These are phyloP conservation scores for Didymella keratinophila DNA, from an alignment of 2,329 filamentous ascomycete genomes.

Conservation along the genomic window DNA sequence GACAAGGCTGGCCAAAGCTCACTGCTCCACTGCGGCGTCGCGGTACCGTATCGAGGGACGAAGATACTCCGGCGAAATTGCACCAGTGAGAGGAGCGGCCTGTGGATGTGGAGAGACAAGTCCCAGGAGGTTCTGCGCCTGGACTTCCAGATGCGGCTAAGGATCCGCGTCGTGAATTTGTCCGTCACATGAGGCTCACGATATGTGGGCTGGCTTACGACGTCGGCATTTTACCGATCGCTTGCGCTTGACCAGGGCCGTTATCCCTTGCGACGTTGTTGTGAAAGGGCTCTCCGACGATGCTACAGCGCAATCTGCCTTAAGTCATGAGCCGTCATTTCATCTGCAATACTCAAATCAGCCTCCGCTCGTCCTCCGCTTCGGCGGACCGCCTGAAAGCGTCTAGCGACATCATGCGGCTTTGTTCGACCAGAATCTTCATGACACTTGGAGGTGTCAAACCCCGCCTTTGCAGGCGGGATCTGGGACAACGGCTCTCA, in stretches of 20 bases:
- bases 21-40: conserved; percentile 17
- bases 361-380: conserved; percentile 17
- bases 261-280: conserved; percentile 3
- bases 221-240: conserved; percentile 17
- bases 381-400: conserved; percentile 17
- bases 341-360: conserved; percentile 4
- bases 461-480: conserved; percentile 22
- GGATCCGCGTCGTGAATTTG: conserved; percentile 25
- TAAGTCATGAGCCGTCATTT: conserved; percentile 9
- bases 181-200: conserved; percentile 23
- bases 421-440: conserved; percentile 10
- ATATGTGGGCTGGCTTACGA: conserved; percentile 22
- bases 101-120: conserved; percentile 14
- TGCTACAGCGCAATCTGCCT: conserved; percentile 10
- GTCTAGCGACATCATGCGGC: conserved; percentile 12
- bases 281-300: background rate
- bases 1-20: conserved; percentile 27
- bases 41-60: conserved; percentile 21
- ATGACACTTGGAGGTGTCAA: conserved; percentile 21
- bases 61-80: conserved; percentile 24
- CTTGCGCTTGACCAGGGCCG: conserved; percentile 18
- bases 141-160: conserved; percentile 20
- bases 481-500: conserved; percentile 31
- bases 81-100: conserved; percentile 21
- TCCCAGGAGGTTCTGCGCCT: conserved; percentile 8